Base-by-base conservation (phyloP, 805 yeast genomes). In the Nakazawaea wyomingensis region DNA sequence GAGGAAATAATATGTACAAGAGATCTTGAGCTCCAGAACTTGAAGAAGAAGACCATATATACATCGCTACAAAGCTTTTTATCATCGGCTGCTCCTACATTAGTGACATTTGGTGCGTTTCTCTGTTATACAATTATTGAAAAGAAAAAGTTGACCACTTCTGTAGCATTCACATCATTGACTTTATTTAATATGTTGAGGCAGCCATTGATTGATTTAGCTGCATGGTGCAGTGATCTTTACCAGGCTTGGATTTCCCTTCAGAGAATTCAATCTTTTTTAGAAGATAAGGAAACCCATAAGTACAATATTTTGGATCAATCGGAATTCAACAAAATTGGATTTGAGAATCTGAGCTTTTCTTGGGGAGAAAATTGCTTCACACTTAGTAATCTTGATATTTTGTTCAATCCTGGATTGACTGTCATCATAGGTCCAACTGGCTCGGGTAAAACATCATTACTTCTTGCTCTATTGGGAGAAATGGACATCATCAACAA, bases 341-440 rank as follows among this genome's bases (percentile, higher is more conserved):
- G 71, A 4, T 47, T 41, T 24, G 19, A 20, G 3, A 17, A 38
- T 27, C 39, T 34, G 37, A 22, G 24, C 19, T 44, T 44, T 18
- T 10, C 21, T 21, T 44, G 47, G 47, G 66, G 77, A 17, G 62
- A 57, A 21, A n/a, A 14, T 2, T 84, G 78, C 54, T 93, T 91
- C 71, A 84, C 78, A 57, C 71, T 91, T 55, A 76, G 85, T 55
- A 82, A 89, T 56, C 59, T 93, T 38, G 68, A 80, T 53, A 65
- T 91, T 47, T 71, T 72, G 27, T 91, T 91, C 65, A 71, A 73
- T 49, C 62, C 72, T 21, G 93, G 87, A 56, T 68, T 93, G 53
- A 90, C 87, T 52, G 87, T 91, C n/a, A 73, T 91, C 48, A 76
- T 88, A 52, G 98, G 99, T 16, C 83, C 96, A 8, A 91, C 98